These are phyloP conservation scores for Vigna hirtella DNA, from an alignment of 306 rosid species.

Conservation along the genomic window DNA sequence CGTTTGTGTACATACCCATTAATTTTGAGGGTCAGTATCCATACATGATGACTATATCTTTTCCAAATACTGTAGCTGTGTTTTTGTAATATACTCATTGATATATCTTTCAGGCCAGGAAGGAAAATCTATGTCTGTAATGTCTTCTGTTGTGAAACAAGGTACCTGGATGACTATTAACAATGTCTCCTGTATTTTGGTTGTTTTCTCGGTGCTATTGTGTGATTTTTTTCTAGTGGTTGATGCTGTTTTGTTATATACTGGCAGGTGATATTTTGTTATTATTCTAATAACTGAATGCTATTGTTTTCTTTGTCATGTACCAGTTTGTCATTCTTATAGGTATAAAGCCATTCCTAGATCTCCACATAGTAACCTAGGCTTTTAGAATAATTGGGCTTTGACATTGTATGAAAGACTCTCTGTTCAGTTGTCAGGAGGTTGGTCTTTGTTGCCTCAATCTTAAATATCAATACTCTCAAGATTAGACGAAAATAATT, in stretches of 20 bases:
- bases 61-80: constrained; percentile 32
- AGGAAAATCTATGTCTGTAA: constrained; percentile 75
- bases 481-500: no score
- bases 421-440: background rate
- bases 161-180: constrained; percentile 62
- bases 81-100: constrained; percentile 36
- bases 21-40: constrained; percentile 83
- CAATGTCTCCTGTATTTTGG: constrained; percentile 40
- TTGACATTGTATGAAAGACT: background rate
- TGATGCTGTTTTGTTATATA: constrained; percentile 4
- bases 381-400: background rate
- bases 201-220: constrained; percentile 37
- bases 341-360: background rate
- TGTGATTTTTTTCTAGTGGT: constrained; percentile 13
- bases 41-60: constrained; percentile 29
- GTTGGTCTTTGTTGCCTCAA: background rate
- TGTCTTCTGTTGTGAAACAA: constrained; percentile 75
- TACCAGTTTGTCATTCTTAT: background rate
- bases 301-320: background rate
- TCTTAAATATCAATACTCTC: background rate
- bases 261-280: background rate
- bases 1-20: constrained; percentile 83
- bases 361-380: background rate
- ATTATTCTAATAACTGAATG: background rate
- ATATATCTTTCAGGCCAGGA: constrained; percentile 75